Base-by-base conservation (phyloP, 2,329 filamentous ascomycete species). In the Rasamsonia emersonii region DNA sequence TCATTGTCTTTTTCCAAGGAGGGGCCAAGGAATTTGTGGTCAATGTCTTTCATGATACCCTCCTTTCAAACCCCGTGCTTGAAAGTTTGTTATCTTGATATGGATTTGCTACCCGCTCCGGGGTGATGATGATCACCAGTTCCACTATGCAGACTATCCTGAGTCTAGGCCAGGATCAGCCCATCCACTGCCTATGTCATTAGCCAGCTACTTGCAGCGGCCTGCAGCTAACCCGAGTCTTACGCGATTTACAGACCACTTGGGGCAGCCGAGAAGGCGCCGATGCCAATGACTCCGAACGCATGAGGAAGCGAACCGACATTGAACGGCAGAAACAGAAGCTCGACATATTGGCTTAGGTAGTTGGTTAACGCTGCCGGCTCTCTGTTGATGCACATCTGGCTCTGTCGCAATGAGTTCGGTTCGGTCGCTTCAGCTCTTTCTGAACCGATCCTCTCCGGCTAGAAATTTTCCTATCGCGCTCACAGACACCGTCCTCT, bases 201-300 rank as follows among this genome's bases (percentile, higher is more conserved):
- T 9, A 10, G 15, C 19, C 18, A 24, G 14, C 15, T 28, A 7
- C 3, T 30, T 9, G 11, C 5, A 32, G 29, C 13, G 28, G 24
- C 25, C 20, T 35, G 9, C 11, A 30, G 28, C 29, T 30, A 24
- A 26, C 28, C 45, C 48, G 35, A 44, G 39, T 35, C 47, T 46
- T 29, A 41, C 19, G 15, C 32, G 28, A 30, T 37, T 27, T 31
- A 37, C 54, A 95, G 88, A 95, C 88, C 26, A 89, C 86, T 32
- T 95, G 88, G 88, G 88, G 88, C 53, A 94, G 86, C 62, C 81
- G 88, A 60, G 84, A 86, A 49, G 88, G 91, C 49, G 88, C 86
- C 53, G 88, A 95, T 60, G 73, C 81, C 45, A 82, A 93, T 59
- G 82, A 93, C 59, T 73, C 72, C 42, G 70, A 77, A 46, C 78